phyloP scores from a whole-genome alignment of 2,329 filamentous ascomycete genomes.

The Stagonosporopsis cucurbitacearum region DNA sequence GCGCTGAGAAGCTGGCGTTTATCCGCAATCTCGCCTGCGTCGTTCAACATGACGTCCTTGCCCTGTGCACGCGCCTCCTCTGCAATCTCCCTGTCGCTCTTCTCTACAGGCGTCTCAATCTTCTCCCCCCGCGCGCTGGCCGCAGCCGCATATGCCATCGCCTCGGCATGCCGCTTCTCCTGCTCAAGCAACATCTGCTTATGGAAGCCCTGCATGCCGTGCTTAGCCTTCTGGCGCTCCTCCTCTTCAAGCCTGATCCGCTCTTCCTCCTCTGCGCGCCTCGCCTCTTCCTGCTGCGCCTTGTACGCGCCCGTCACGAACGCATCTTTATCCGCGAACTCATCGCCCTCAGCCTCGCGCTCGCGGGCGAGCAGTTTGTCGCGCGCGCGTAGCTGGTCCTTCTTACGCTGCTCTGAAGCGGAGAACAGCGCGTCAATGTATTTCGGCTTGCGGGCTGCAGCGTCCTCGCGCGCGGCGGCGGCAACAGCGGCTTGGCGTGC shows the following conservation, averaged over 20 bases:
- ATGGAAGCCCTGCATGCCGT: conserved; percentile 82
- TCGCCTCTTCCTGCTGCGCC: conserved; percentile 78
- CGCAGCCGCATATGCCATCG: conserved; percentile 68
- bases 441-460: conserved; percentile 70
- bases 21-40: conserved; percentile 83
- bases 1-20: conserved; percentile 80
- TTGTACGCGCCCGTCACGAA: conserved; percentile 87
- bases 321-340: conserved; percentile 81
- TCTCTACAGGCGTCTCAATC: conserved; percentile 49
- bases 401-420: conserved; percentile 76
- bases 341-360: conserved; percentile 79
- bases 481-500: conserved; percentile 62
- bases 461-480: conserved; percentile 59
- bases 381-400: conserved; percentile 77
- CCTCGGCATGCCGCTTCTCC: conserved; percentile 72
- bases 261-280: conserved; percentile 74
- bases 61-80: conserved; percentile 70
- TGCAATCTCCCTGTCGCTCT: conserved; percentile 69
- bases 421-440: conserved; percentile 79
- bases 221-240: conserved; percentile 67
- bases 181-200: conserved; percentile 73
- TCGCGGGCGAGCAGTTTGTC: conserved; percentile 82
- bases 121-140: conserved; percentile 34
- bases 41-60: conserved; percentile 73
- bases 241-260: conserved; percentile 68